Percentiles rank a stretch among this genome's conserved stretches.
Conservation (phyloP, 2,329 filamentous ascomycete genomes). For the Madurella mycetomatis region DNA sequence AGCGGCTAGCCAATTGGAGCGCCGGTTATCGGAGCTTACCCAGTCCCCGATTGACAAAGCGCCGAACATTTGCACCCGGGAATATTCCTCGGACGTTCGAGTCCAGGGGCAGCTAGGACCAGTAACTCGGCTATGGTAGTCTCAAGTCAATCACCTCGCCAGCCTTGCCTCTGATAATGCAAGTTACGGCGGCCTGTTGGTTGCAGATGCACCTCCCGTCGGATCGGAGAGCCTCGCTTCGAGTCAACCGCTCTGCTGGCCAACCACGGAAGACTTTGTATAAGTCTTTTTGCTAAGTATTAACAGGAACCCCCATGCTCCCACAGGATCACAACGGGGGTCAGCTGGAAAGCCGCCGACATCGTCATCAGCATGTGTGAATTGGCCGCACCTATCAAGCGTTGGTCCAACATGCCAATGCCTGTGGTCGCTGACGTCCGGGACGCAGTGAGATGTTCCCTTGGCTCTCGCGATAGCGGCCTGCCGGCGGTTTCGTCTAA, state of each 20-base stretch:
- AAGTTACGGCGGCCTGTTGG: not conserved
- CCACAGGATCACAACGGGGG: not conserved
- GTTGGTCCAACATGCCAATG: not conserved
- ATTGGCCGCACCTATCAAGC: not conserved
- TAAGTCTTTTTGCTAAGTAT: slow-evolving; percentile 4
- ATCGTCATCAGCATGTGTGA: slow-evolving; percentile 1
- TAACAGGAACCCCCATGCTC: slow-evolving; percentile 5
- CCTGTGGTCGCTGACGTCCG: slow-evolving; percentile 14
- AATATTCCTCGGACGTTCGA: not conserved
- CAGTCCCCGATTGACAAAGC: not conserved
- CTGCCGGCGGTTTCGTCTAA: slow-evolving; percentile 22
- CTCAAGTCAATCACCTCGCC: not conserved
- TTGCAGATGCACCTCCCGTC: not conserved
- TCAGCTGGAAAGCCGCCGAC: slow-evolving; percentile 8
- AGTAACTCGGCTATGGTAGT: not conserved
- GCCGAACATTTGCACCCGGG: not conserved
- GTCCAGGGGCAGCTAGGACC: not conserved
- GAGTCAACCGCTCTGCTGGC: not conserved
- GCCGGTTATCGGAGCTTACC: slow-evolving; percentile 13
- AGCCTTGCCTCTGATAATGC: not conserved
- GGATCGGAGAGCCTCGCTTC: not conserved
- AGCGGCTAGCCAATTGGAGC: slow-evolving; percentile 15
- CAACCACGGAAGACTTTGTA: slow-evolving; percentile 7
- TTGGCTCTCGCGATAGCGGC: slow-evolving; percentile 4
- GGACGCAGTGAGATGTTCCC: not conserved